These are phyloP conservation scores for Nigrospora sphaerica DNA, from an alignment of 2,329 filamentous ascomycete species.

Conservation along the genomic window DNA sequence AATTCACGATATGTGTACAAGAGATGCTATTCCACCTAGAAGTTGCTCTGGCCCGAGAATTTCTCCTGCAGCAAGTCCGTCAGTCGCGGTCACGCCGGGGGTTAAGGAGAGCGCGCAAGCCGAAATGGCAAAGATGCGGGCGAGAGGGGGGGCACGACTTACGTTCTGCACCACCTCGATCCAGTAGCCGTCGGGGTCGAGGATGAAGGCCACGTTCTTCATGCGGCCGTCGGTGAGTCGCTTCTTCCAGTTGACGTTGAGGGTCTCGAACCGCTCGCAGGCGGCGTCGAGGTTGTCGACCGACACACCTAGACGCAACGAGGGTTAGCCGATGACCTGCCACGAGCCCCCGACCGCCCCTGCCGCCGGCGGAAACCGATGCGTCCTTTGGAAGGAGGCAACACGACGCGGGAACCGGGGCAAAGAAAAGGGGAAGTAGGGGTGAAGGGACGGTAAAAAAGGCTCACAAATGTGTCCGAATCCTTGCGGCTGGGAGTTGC, in stretches of 20 bases:
- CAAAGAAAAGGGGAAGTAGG: neutral
- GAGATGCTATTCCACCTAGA: neutral
- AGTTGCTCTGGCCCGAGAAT: neutral
- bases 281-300: conserved; percentile 88
- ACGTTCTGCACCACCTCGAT: conserved; percentile 73
- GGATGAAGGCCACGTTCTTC: conserved; percentile 88
- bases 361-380: no score
- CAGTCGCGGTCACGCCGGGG: no score
- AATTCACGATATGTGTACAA: no score
- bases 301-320: conserved; percentile 49
- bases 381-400: neutral
- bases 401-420: no score
- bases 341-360: no score
- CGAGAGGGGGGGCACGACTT: no score
- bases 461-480: conserved; percentile 85
- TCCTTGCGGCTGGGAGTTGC: conserved; percentile 85
- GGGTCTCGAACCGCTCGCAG: conserved; percentile 76
- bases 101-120: no score
- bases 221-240: conserved; percentile 83
- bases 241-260: conserved; percentile 90
- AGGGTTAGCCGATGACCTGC: neutral
- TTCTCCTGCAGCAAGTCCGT: neutral
- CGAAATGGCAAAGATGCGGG: no score
- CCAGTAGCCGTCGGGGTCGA: conserved; percentile 87
- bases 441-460: neutral